A percentile compares a stretch with the other conserved stretches of the same genome.
These are phyloP conservation scores for Aspergillus biplanus DNA, from an alignment of 495 filamentous ascomycete genomes.

Conservation along the genomic window DNA sequence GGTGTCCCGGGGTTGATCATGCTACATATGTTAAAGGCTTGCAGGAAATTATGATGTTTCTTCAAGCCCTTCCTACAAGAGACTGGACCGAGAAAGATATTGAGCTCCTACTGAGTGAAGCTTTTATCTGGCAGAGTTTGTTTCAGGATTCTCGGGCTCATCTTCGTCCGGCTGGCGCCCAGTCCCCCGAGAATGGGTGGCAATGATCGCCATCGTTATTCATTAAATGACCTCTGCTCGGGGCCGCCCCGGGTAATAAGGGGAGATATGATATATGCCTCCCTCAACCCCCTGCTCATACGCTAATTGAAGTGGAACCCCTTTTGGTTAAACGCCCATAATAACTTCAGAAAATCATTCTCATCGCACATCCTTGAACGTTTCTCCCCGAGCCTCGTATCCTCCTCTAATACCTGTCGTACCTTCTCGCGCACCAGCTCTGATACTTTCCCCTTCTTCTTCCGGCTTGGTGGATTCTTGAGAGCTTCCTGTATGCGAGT, in stretches of 20 bases:
- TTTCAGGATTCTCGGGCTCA: constrained; percentile 89
- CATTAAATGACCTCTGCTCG: constrained; percentile 27
- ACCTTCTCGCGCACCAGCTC: constrained; percentile 82
- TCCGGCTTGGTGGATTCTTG: constrained; percentile 56
- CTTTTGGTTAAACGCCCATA: constrained; percentile 83
- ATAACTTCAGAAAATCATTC: constrained; percentile 79
- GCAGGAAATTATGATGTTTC: constrained; percentile 98
- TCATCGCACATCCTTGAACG: constrained; percentile 85
- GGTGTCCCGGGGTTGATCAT: not conserved
- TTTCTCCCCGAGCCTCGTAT: constrained; percentile 77
- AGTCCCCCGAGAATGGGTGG: constrained; percentile 44
- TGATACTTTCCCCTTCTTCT: constrained; percentile 74
- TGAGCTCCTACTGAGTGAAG: constrained; percentile 91
- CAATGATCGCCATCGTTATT: constrained; percentile 47
- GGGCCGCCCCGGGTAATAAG: not conserved
- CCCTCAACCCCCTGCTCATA: constrained; percentile 8
- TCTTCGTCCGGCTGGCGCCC: constrained; percentile 58
- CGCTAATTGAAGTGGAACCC: constrained; percentile 88
- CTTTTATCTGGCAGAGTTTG: constrained; percentile 93
- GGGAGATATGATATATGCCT: constrained; percentile 7
- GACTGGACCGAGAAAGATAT: constrained; percentile 98
- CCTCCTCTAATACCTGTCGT: constrained; percentile 73
- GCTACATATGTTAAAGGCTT: constrained; percentile 18
- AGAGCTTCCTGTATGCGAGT: constrained; percentile 44
- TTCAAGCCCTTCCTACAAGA: constrained; percentile 92